Conservation (phyloP, 441 rosid genomes). For the Oxalis stricta region DNA sequence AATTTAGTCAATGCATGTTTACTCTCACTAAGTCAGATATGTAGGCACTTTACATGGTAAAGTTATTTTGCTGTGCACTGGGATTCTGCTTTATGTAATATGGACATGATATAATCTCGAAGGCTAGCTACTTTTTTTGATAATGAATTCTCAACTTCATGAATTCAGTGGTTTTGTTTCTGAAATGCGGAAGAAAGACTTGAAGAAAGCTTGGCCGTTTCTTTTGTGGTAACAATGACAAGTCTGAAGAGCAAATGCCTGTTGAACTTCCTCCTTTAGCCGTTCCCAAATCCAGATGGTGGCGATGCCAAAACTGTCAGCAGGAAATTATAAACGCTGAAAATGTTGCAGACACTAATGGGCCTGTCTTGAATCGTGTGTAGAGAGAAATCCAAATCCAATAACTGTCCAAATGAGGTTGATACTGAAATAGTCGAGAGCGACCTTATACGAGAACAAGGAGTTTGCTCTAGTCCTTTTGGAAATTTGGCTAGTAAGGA, state of each 20-base stretch:
- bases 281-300: slow-evolving; percentile 57
- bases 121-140: slow-evolving; percentile 5
- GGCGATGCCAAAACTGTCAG: slow-evolving; percentile 50
- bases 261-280: slow-evolving; percentile 57
- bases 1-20: too few relatives aligned
- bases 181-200: slow-evolving; percentile 48
- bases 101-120: not conserved
- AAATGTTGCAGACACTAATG: slow-evolving; percentile 16
- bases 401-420: slow-evolving; percentile 16
- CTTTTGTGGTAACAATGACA: slow-evolving; percentile 16
- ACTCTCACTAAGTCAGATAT: not conserved
- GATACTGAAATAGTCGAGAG: slow-evolving; percentile 14
- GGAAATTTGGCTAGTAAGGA: slow-evolving; percentile 14
- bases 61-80: slow-evolving; percentile 4
- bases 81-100: not conserved
- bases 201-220: slow-evolving; percentile 69
- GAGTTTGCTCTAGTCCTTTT: slow-evolving; percentile 15
- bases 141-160: slow-evolving; percentile 4
- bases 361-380: slow-evolving; percentile 10
- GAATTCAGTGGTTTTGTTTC: slow-evolving; percentile 72
- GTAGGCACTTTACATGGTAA: not conserved
- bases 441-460: slow-evolving; percentile 22
- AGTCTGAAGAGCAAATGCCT: slow-evolving; percentile 20
- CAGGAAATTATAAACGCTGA: slow-evolving; percentile 21
- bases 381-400: slow-evolving; percentile 17